Evolutionary conservation across 306 rosid genomes (phyloP).

Genomic region (Medicago truncatula): DNA sequence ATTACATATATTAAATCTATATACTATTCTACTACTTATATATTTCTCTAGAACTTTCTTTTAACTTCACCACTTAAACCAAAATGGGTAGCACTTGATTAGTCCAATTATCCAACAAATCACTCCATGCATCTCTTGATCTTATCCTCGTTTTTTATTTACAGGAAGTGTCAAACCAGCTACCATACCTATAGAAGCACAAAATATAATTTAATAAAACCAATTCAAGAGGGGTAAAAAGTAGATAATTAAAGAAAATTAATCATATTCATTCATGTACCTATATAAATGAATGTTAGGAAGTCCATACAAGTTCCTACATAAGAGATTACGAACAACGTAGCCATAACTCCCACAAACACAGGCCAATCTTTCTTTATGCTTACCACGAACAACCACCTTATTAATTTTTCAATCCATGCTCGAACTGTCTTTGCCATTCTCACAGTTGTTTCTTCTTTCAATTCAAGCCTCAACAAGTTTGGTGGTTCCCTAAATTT

Average conservation of each 20-base stretch:
- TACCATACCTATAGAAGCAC: conserved; percentile 45
- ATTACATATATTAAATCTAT: too few relatives aligned
- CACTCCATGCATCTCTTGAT: conserved; percentile 49
- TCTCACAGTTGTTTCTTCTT: conserved; percentile 44
- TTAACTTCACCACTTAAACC: too few relatives aligned
- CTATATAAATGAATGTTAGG: conserved; percentile 54
- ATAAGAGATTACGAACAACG: conserved; percentile 54
- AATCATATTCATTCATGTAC: conserved; percentile 37
- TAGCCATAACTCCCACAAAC: conserved; percentile 49
- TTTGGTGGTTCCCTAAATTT: conserved; percentile 53
- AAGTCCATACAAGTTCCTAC: conserved; percentile 52
- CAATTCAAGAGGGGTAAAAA: background rate
- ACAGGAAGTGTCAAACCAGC: conserved; percentile 56
- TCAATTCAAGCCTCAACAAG: conserved; percentile 46
- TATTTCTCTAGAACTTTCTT: too few relatives aligned
- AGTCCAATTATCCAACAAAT: background rate
- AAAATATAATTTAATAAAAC: background rate
- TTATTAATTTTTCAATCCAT: conserved; percentile 54
- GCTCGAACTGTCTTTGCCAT: conserved; percentile 38
- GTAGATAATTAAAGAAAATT: background rate
- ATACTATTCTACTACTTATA: too few relatives aligned
- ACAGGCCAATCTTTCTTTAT: conserved; percentile 50
- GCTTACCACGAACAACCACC: conserved; percentile 51
- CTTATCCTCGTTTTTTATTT: conserved; percentile 52
- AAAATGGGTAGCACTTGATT: too few relatives aligned